These are phyloP conservation scores for Xylariaceae sp. DNA, from an alignment of 2,329 filamentous ascomycete species.

Conservation along the genomic window DNA sequence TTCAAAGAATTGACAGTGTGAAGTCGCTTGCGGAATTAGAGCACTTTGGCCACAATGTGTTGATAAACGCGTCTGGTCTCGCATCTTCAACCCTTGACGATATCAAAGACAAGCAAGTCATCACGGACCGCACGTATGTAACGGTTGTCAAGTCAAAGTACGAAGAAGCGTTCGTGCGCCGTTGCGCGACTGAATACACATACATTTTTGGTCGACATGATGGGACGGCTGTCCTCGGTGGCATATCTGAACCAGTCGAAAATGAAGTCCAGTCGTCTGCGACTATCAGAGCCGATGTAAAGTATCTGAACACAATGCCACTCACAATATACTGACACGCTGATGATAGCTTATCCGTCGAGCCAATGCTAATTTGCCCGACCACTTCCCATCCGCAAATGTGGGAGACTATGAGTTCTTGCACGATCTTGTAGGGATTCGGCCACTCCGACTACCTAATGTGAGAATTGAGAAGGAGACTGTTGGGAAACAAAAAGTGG, in stretches of 20 bases:
- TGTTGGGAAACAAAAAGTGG: constrained; percentile 1
- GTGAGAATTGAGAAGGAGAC: constrained; percentile 1
- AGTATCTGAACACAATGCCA: neutral
- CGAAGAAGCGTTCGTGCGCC: constrained; percentile 1
- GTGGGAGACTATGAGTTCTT: constrained; percentile 2
- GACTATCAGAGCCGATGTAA: constrained; percentile 1
- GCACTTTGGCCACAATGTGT: constrained; percentile 1
- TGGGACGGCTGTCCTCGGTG: constrained; percentile 2
- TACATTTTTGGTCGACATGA: constrained; percentile 3
- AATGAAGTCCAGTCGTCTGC: constrained; percentile 1
- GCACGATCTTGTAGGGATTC: constrained; percentile 1
- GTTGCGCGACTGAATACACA: constrained; percentile 4
- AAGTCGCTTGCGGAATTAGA: constrained; percentile 1
- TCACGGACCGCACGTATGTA: constrained; percentile 5
- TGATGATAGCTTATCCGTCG: constrained; percentile 2
- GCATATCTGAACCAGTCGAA: neutral
- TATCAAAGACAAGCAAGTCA: neutral
- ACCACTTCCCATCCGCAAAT: neutral
- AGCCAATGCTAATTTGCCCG: constrained; percentile 2
- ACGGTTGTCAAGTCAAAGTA: constrained; percentile 2
- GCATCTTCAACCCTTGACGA: constrained; percentile 3
- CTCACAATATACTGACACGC: neutral
- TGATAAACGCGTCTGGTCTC: constrained; percentile 3
- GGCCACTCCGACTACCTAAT: neutral
- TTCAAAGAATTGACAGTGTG: neutral